Evolutionary conservation across 2,329 filamentous ascomycete genomes (phyloP), one percentile per base, ranked within the genome.

Genomic region (Ophiostoma piceae): DNA sequence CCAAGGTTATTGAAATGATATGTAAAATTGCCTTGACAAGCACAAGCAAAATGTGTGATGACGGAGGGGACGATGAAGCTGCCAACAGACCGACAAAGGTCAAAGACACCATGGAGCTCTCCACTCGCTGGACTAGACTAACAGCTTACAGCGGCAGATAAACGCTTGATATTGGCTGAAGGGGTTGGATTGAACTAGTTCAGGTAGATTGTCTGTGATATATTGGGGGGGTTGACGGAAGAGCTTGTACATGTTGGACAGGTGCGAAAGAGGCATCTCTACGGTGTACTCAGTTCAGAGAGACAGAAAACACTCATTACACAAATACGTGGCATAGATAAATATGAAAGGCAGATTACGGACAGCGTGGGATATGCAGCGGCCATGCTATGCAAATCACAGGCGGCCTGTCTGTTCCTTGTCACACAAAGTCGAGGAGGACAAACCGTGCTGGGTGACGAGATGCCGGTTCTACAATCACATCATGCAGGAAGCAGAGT

Each of bases 81-180:
- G 51, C 11, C n/a, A 14, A 57, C 16, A 57, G 51, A 14, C 51
- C n/a, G 51, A 57, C 7, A 14, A 57, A 26, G 51, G 51, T 26
- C 51, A n/a, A 16, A 57, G 51, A 57, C 3, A 57, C 2, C 16
- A 26, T 11, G 16, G 11, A 57, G n/a, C 51, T 57, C 26, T 57
- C 51, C 51, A 57, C 51, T 57, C 9, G 22, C 51, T 26, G 70
- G 71, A 70, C 72, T 74, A 47, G 69, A 71, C 65, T 74, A 75
- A 75, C 51, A 75, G 7, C 43, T 47, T 75, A 74, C 78, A 81
- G 82, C 82, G 81, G 81, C 75, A 80, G 83, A 79, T 77, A 76
- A 79, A 75, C 77, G 77, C 78, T 79, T 80, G 79, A 85, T 85
- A 86, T 86, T 86, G 84, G 84, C 79, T 81, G 19, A 12, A 11